Percentiles rank a stretch among this genome's conserved stretches.
Evolutionary conservation across 768 basidiomycete species (phyloP).

Genomic region (Chiua virens): DNA sequence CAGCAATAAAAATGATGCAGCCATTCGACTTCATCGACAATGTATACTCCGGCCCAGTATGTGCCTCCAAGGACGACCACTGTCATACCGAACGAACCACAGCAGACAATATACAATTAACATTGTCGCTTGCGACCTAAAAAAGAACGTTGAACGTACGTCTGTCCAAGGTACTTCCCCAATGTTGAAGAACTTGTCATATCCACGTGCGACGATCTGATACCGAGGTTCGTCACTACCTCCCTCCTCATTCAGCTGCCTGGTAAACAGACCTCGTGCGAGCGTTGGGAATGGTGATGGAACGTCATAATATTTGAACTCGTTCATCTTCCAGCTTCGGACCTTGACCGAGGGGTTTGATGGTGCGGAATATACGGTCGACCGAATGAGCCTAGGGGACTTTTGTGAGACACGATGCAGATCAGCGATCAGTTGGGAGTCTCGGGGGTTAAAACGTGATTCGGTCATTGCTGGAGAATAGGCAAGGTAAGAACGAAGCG

Average conservation of each 20-base stretch:
- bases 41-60: constrained; percentile 77
- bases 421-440: constrained; percentile 60
- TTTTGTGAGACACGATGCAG: constrained; percentile 54
- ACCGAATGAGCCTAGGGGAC: constrained; percentile 64
- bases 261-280: constrained; percentile 88
- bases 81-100: constrained; percentile 36
- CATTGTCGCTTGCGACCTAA: background rate
- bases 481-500: background rate
- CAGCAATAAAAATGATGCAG: constrained; percentile 93
- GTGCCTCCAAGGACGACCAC: constrained; percentile 72
- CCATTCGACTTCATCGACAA: constrained; percentile 94
- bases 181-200: constrained; percentile 99
- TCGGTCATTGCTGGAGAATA: constrained; percentile 18
- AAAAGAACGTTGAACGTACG: constrained; percentile 45
- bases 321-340: constrained; percentile 96
- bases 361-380: constrained; percentile 55
- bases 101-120: background rate
- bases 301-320: constrained; percentile 88
- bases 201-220: constrained; percentile 84
- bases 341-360: constrained; percentile 55
- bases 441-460: constrained; percentile 33
- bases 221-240: constrained; percentile 36
- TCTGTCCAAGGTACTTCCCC: constrained; percentile 95
- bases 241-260: constrained; percentile 39
- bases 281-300: constrained; percentile 93